Percentiles rank a stretch among this genome's conserved stretches.
These are phyloP conservation scores for Rhipidocladum racemiflorum DNA, from an alignment of 176 grass and related monocot genomes.

Conservation along the genomic window DNA sequence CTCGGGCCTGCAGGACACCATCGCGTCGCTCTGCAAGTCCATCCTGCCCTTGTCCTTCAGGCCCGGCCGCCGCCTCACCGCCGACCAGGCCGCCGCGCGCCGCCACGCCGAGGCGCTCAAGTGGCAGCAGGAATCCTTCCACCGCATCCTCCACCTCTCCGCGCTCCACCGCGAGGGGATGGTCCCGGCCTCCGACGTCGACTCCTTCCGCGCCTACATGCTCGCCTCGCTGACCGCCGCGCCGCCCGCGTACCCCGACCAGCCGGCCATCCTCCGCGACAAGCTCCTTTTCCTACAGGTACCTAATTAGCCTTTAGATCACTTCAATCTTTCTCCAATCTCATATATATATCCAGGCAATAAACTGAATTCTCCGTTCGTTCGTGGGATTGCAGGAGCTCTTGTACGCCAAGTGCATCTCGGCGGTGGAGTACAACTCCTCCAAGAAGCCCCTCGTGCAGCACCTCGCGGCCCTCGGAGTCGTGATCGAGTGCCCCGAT, in stretches of 20 bases:
- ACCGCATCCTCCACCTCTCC: conserved; percentile 85
- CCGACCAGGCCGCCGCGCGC: conserved; percentile 61
- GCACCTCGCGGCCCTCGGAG: conserved; percentile 69
- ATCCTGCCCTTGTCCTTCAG: conserved; percentile 66
- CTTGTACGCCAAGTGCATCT: conserved; percentile 76
- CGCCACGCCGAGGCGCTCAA: conserved; percentile 77
- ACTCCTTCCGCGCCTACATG: conserved; percentile 59
- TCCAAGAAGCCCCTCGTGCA: conserved; percentile 73
- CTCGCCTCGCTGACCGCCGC: conserved; percentile 59
- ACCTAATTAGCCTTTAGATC: neutral
- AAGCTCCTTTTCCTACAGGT: conserved; percentile 96
- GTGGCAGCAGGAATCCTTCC: conserved; percentile 95
- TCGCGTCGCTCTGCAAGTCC: conserved; percentile 91
- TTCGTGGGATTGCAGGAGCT: conserved; percentile 54
- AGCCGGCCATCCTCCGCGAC: conserved; percentile 56
- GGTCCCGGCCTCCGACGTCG: conserved; percentile 64
- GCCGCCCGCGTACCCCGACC: conserved; percentile 43
- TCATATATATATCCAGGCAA: neutral
- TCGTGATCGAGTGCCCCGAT: conserved; percentile 66
- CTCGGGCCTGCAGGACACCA: conserved; percentile 88
- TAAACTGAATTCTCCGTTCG: neutral
- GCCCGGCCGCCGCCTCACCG: conserved; percentile 52
- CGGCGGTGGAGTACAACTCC: conserved; percentile 69
- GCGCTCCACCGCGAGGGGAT: conserved; percentile 87
- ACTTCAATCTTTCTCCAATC: neutral